These are phyloP conservation scores for Paraphaeosphaeria sporulosa DNA, from an alignment of 2,329 filamentous ascomycete species.

Conservation along the genomic window DNA sequence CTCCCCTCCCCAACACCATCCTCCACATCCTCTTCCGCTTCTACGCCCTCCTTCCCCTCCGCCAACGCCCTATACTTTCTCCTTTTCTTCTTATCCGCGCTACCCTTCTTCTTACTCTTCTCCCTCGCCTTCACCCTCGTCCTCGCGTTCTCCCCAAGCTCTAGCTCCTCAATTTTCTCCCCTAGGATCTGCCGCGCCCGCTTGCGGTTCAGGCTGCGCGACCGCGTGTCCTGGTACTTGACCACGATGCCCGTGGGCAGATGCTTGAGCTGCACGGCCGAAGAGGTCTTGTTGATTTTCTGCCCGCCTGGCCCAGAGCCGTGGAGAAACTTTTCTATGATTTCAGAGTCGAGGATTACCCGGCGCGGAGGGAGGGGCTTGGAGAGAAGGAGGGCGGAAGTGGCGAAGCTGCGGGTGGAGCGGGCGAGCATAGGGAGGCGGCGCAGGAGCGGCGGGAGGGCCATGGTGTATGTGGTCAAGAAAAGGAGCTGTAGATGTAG, in stretches of 20 bases:
- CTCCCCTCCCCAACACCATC: constrained; percentile 58
- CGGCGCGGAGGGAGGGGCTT: constrained; percentile 71
- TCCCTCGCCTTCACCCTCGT: constrained; percentile 68
- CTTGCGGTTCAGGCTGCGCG: constrained; percentile 84
- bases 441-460: constrained; percentile 15
- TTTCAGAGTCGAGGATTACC: constrained; percentile 76
- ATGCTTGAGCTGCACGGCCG: constrained; percentile 91
- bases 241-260: constrained; percentile 89
- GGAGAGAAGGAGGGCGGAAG: constrained; percentile 19
- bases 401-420: constrained; percentile 23
- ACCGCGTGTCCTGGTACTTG: constrained; percentile 92
- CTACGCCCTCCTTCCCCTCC: constrained; percentile 53
- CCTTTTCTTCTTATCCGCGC: constrained; percentile 80
- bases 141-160: constrained; percentile 75
- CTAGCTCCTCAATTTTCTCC: constrained; percentile 75
- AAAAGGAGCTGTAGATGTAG: constrained; percentile 11
- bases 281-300: constrained; percentile 99
- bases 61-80: constrained; percentile 76
- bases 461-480: constrained; percentile 23
- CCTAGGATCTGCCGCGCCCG: constrained; percentile 81
- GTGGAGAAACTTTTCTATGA: constrained; percentile 86
- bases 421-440: constrained; percentile 10
- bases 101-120: constrained; percentile 74
- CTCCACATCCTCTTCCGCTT: constrained; percentile 23
- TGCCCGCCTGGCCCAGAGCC: constrained; percentile 93